phyloP scores from a whole-genome alignment of 2,329 filamentous ascomycete genomes.

The Aspergillus sojae region DNA sequence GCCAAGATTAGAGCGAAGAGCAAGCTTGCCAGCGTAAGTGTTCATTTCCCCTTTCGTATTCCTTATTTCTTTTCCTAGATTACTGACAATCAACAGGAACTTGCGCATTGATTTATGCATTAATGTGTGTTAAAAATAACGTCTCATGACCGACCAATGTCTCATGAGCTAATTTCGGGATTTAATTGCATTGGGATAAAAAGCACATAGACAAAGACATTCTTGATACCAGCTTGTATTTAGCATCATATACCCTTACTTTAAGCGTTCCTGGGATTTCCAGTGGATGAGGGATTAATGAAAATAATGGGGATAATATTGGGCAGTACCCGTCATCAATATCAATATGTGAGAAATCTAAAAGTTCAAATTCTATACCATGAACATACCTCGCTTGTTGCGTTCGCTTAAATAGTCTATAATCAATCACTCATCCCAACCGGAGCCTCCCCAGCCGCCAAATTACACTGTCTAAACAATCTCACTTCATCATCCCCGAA shows the following conservation, averaged over 20 bases:
- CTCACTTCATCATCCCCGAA: slow-evolving; percentile 74
- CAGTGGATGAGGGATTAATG: neutral
- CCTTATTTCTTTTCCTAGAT: no score
- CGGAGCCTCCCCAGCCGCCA: slow-evolving; percentile 53
- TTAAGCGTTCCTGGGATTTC: neutral
- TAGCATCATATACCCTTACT: neutral
- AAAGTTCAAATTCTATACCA: neutral
- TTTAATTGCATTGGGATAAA: neutral
- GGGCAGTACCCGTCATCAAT: neutral
- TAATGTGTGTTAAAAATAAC: neutral
- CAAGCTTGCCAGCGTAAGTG: slow-evolving; percentile 67
- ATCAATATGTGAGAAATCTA: neutral
- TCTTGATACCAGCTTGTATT: neutral
- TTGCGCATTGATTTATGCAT: slow-evolving; percentile 5
- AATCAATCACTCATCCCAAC: neutral
- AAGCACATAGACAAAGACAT: neutral
- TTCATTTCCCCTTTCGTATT: no score
- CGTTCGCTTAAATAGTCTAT: no score
- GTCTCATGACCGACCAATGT: neutral
- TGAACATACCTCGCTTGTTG: neutral
- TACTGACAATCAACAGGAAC: slow-evolving; percentile 7
- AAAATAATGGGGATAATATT: neutral
- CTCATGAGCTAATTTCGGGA: neutral
- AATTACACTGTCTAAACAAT: slow-evolving; percentile 77
- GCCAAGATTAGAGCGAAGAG: slow-evolving; percentile 74